Percentiles rank a stretch among this genome's conserved stretches.
phyloP scores from a whole-genome alignment of 768 basidiomycete genomes.

The Tylopilus sp. region DNA sequence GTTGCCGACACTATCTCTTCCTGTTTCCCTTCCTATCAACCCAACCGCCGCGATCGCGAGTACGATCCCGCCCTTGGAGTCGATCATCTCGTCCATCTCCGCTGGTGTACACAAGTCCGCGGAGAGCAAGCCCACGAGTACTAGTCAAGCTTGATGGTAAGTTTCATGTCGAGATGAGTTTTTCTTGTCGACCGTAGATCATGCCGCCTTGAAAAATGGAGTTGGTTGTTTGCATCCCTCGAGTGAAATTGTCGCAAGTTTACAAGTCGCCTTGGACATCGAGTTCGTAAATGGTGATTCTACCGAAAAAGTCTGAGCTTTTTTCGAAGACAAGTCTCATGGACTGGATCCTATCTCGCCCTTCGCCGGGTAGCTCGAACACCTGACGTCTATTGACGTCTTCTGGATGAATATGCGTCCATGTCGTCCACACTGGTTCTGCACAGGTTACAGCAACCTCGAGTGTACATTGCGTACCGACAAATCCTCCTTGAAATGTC shows the following conservation, averaged over 20 bases:
- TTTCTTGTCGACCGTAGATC: slow-evolving; percentile 12
- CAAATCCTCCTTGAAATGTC: slow-evolving; percentile 88
- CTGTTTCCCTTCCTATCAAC: not conserved
- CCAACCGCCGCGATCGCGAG: not conserved
- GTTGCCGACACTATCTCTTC: not conserved
- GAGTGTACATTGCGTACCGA: slow-evolving; percentile 61
- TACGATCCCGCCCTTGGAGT: not conserved
- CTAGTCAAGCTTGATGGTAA: slow-evolving; percentile 2
- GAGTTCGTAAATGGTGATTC: slow-evolving; percentile 72
- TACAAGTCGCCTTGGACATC: slow-evolving; percentile 27
- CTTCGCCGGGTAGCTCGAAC: slow-evolving; percentile 47
- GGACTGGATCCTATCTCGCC: slow-evolving; percentile 32
- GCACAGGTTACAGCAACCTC: slow-evolving; percentile 33
- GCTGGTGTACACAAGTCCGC: slow-evolving; percentile 1
- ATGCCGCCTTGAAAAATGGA: slow-evolving; percentile 22
- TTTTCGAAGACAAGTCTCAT: slow-evolving; percentile 72
- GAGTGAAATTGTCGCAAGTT: slow-evolving; percentile 9
- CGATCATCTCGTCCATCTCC: not conserved
- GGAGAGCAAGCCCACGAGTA: not conserved
- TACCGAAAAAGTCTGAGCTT: slow-evolving; percentile 84
- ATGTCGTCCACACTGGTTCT: slow-evolving; percentile 44
- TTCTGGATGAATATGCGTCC: slow-evolving; percentile 67
- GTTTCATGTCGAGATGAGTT: not conserved
- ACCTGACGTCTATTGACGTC: slow-evolving; percentile 72
- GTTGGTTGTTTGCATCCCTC: slow-evolving; percentile 23